Base-by-base conservation (phyloP, 768 basidiomycete species). In the Mycena rosella region DNA sequence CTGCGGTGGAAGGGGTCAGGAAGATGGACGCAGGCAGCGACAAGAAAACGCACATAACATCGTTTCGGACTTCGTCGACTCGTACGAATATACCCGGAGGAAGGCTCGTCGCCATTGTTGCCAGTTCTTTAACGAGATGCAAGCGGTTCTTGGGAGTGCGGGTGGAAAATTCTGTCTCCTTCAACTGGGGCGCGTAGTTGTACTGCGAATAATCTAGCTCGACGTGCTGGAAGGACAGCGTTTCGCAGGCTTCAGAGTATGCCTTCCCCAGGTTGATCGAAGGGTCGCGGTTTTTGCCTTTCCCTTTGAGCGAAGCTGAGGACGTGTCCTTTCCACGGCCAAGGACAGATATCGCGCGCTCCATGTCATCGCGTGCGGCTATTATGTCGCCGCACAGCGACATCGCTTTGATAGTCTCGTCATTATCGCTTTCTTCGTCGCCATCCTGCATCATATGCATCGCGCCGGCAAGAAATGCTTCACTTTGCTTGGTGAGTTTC, bases 41-140 rank as follows among this genome's bases (percentile, higher is more conserved):
- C 13, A 26, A 5, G 11, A 22, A 45, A 26, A 71, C 86, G 65
- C 72, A 87, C 87, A 88, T 81, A 2, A 79, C 85, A 70, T 89
- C 87, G 73, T 87, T 86, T 53, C 88, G 80, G 32, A 85, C 82
- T 71, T 89, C 87, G 71, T 89, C 87, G 8, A 86, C 85, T 36
- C 86, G 80, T 30, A 88, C 84, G 84, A 85, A 88, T 6, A 88
- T 81, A 8, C 87, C 87, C 2, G 83, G 80, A 56, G 87, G 88
- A n/a, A 88, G 79, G 59, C 83, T 83, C 11, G 87, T 88, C 6
- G 86, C 83, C 77, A 84, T 87, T 26, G 84, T 83, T 20, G 86
- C 85, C n/a, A 88, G 79, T 75, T 88, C 88, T 74, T 86, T 85
- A 67, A 86, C 76, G n/a, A 88, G 79, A 72, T 86, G 86, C 40